Conservation (phyloP, 768 basidiomycete species). For the Lentinula guzmanii region DNA sequence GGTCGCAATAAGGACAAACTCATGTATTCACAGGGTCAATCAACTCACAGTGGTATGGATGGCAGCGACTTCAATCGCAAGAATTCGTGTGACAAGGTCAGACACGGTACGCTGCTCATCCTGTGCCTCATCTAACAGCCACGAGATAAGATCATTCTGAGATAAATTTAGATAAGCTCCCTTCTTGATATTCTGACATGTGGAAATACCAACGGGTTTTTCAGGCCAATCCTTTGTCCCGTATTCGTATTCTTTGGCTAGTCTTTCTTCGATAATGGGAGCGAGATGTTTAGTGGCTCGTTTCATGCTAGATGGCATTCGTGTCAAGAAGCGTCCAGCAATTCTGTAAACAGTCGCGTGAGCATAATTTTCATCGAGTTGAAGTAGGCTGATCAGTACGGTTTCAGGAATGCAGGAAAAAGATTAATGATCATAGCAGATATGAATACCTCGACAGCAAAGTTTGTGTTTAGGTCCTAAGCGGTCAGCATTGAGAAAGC, state of each 20-base stretch:
- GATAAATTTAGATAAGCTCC: not conserved
- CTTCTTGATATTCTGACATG: not conserved
- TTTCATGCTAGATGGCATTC: conserved; percentile 8
- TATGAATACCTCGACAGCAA: conserved; percentile 20
- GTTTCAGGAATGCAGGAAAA: conserved; percentile 22
- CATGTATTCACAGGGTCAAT: not conserved
- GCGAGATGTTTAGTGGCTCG: conserved; percentile 8
- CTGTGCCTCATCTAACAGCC: conserved; percentile 34
- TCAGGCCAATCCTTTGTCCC: conserved; percentile 10
- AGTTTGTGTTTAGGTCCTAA: conserved; percentile 17
- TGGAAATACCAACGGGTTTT: conserved; percentile 2
- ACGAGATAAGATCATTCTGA: conserved; percentile 38
- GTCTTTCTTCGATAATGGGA: conserved; percentile 10
- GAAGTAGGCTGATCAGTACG: conserved; percentile 16
- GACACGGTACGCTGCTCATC: conserved; percentile 22
- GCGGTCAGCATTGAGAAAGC: not conserved
- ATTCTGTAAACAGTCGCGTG: conserved; percentile 1
- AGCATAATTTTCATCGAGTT: not conserved
- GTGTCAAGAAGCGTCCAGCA: conserved; percentile 10
- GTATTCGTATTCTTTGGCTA: conserved; percentile 8
- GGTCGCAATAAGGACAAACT: not conserved
- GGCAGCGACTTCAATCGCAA: conserved; percentile 35
- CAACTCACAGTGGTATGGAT: conserved; percentile 38
- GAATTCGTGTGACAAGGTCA: conserved; percentile 27
- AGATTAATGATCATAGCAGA: conserved; percentile 17